Evolutionary conservation across 1,284 basidiomycete species (phyloP), one percentile per base, ranked within the genome.

Genomic region (Cutaneotrichosporon cavernicola): DNA sequence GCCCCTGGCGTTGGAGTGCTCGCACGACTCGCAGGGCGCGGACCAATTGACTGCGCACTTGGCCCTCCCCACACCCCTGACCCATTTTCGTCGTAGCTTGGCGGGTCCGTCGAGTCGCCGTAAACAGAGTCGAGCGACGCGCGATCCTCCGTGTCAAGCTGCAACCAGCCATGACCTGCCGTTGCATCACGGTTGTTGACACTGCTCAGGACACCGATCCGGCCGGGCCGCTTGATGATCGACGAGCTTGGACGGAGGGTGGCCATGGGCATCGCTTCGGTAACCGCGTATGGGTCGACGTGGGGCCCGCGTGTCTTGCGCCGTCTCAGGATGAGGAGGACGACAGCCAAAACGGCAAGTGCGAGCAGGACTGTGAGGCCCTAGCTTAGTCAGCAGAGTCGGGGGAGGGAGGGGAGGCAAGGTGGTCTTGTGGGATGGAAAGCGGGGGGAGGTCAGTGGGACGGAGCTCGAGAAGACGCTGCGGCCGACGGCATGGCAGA

Each of bases 181-280:
- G 18, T 53, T 18, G 30, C 26, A 10, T 10, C 7, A 13, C 51
- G 26, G 51, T 34, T 18, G 31, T 53, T 53, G 51, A 53, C 51
- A 31, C 51, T 53, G 51, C 51, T 53, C 26, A 32, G 30, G 21
- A 50, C 49, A 7, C 49, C 49, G 8, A 21, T 34, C 10, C 21
- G 38, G 55, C 55, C 55, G 22, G 55, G 55, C 13, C 55, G 55
- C 38, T 56, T 56, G 36, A 56, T 21, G 55, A 56, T 56, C 32
- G 38, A 43, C 11, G 36, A 14, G 22, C 38, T 36, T 6, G 55
- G 22, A 16, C 55, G 21, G 21, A 56, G 55, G 14, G 21, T 38
- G 21, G 21, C 22, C 55, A 56, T 56, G 14, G 55, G 38, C 38
- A n/a, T 56, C 14, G 16, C 22, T 14, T 38, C 22, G 21, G 36